Base-by-base conservation (phyloP, 176 grass and related monocot genomes). In the Urochloa ruziziensis region DNA sequence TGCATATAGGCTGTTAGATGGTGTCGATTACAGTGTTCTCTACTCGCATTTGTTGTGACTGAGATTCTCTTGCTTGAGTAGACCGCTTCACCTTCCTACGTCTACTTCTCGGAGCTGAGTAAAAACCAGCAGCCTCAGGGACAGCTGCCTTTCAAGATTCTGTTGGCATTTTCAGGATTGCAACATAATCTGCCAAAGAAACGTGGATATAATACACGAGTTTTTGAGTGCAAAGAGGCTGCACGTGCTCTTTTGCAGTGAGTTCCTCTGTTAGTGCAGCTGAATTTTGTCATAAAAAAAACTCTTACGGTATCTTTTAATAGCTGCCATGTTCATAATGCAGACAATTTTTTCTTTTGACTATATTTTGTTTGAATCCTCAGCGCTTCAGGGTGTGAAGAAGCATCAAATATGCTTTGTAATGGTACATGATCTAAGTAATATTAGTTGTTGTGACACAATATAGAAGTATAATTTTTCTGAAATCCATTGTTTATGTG, bases 161-260 rank as follows among this genome's bases (percentile, higher is more conserved):
- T 98, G 39, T 85, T 98, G 63, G 93, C 93, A 75, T 96, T 98
- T 92, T 98, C 96, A 74, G 96, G 93, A 58, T 75, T 96, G 71
- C 90, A 94, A 82, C 87, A 98, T 78, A 91, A 93, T 81, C 87
- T 98, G 65, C 91, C 89, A 11, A 98, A 95, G 84, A 94, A 93
- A 44, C 62, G 79, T 66, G 96, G 96, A 40, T 99, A 99, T 56
- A 96, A 98, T 62, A 92, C 70, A 0, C 88, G 89, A 37, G 91
- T 98, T 78, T 94, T 87, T 73, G 96, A 98, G 71, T 98, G 93
- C 85, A 90, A 91, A 90, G 87, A 95, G 65, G 96, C 89, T 92
- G 93, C 93, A 36, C 85, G 59, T 77, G 83, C 61, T 75, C 89
- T 98, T 88, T 86, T 95, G 64, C 66, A 54, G 96, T 98, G 87